phyloP scores from a whole-genome alignment of 768 basidiomycete genomes.

The Tylopilus vinaceipallidus region DNA sequence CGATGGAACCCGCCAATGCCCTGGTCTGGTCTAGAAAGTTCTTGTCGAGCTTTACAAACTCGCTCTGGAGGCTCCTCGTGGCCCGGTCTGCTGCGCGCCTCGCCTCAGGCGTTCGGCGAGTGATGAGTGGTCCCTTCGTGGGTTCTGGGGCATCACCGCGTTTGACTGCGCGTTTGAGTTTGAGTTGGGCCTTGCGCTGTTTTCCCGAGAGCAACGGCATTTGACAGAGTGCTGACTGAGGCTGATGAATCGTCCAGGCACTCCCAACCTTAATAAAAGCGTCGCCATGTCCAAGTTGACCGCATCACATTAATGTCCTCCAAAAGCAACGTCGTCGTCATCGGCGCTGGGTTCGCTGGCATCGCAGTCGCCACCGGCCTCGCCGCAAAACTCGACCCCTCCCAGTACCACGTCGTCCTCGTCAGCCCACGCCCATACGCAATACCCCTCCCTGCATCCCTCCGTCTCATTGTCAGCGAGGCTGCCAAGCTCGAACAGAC shows the following conservation, averaged over 20 bases:
- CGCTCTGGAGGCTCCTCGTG: slow-evolving; percentile 56
- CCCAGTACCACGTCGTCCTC: slow-evolving; percentile 51
- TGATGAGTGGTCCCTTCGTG: too few relatives aligned
- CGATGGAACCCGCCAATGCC: slow-evolving; percentile 48
- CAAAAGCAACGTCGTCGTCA: slow-evolving; percentile 47
- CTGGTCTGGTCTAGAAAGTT: slow-evolving; percentile 61
- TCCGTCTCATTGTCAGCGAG: slow-evolving; percentile 49
- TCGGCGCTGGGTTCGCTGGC: slow-evolving; percentile 55
- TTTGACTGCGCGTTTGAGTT: slow-evolving; percentile 81
- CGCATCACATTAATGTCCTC: slow-evolving; percentile 7
- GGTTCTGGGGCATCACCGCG: slow-evolving; percentile 69
- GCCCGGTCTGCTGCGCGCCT: slow-evolving; percentile 27
- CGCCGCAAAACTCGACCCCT: slow-evolving; percentile 46
- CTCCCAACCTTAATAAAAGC: background rate
- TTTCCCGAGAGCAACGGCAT: slow-evolving; percentile 48
- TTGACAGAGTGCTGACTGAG: too few relatives aligned
- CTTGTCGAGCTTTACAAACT: slow-evolving; percentile 62
- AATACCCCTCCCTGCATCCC: slow-evolving; percentile 46
- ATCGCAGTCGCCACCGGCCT: slow-evolving; percentile 44
- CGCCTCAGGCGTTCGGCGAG: too few relatives aligned
- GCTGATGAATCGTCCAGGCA: too few relatives aligned
- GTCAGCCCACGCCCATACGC: slow-evolving; percentile 51
- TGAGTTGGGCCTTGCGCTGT: slow-evolving; percentile 67
- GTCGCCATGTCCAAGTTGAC: background rate
- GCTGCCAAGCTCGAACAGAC: slow-evolving; percentile 39